Evolutionary conservation across 306 rosid species (phyloP), one percentile per base, ranked within the genome.

Genomic region (Chamaecrista fasciculata): DNA sequence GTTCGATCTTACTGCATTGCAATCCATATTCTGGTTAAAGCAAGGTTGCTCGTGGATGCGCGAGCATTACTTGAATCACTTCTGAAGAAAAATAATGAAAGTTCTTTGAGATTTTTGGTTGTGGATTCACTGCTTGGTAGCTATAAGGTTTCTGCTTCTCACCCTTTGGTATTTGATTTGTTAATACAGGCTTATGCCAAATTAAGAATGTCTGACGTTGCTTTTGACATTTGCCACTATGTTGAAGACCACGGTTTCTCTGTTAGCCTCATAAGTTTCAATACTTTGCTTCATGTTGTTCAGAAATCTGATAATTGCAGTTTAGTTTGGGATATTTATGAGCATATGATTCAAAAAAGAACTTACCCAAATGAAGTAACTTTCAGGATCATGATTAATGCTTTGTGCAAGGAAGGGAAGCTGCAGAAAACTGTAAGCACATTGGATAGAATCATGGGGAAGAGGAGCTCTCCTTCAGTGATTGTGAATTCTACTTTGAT

Each of bases 341-440:
- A 87, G 83, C 89, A 77, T 73, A 90, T 88, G 94, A 69, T 93
- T 76, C 65, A 21, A 60, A 66, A 51, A 37, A 80, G 94, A 67
- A 19, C 64, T 60, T 90, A 83, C 55, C 92, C 96, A 19, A 79
- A 85, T 50, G 62, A 11, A 6, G 77, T 68, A n/a, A 88, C 84
- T 1, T 72, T 83, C 26, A 74, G 80, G 59, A 86, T 76, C 50
- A 80, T 93, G 91, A 68, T 85, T 37, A 75, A 77, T 59, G 82
- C 88, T 5, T 68, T 93, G 79, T 90, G 98, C 76, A 90, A 85
- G 73, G 94, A 86, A 39, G 98, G 98, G 53, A 66, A 83, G 53
- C 57, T 93, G 78, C 82, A 55, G 76, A 79, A 75, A 65, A 59
- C 3, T 63, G 82, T 83, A 19, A 83, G 82, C 14, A 28, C 70